Evolutionary conservation across 192 early-diverging fungal genomes (phyloP).

Genomic region (Coemansia sp.): DNA sequence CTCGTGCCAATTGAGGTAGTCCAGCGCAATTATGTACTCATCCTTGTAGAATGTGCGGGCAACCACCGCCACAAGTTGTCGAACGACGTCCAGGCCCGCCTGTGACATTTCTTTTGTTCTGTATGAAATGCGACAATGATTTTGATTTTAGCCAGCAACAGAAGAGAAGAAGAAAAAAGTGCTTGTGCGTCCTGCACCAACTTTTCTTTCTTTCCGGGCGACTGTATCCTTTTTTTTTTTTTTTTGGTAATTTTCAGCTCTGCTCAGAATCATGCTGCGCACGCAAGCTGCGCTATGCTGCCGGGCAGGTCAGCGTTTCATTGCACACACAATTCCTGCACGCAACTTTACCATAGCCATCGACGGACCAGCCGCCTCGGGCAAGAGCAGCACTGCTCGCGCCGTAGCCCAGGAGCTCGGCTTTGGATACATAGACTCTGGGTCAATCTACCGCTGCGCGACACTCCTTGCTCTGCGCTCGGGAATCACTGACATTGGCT

Average conservation of each 20-base stretch:
- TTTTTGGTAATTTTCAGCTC: neutral
- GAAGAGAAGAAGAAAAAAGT: neutral
- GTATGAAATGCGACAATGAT: too few relatives aligned
- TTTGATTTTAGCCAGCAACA: neutral
- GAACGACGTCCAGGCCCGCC: slow-evolving; percentile 52
- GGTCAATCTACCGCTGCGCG: slow-evolving; percentile 62
- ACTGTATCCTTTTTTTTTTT: neutral
- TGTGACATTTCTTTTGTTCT: slow-evolving; percentile 24
- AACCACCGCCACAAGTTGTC: slow-evolving; percentile 66
- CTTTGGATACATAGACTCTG: slow-evolving; percentile 76
- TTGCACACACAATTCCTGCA: neutral
- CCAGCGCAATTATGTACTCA: slow-evolving; percentile 74
- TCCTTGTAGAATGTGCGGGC: slow-evolving; percentile 83
- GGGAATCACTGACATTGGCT: slow-evolving; percentile 5
- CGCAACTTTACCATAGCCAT: slow-evolving; percentile 62
- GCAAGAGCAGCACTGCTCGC: slow-evolving; percentile 78
- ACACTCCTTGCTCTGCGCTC: slow-evolving; percentile 30
- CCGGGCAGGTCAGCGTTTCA: neutral
- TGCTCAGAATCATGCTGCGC: neutral
- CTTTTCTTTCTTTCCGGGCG: neutral
- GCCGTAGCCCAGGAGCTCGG: slow-evolving; percentile 62
- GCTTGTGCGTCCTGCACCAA: too few relatives aligned
- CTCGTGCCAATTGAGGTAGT: slow-evolving; percentile 71
- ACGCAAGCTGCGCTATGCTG: neutral
- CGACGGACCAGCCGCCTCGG: slow-evolving; percentile 78